Evolutionary conservation across 306 rosid genomes (phyloP).

Genomic region (Prunus fruticosa): DNA sequence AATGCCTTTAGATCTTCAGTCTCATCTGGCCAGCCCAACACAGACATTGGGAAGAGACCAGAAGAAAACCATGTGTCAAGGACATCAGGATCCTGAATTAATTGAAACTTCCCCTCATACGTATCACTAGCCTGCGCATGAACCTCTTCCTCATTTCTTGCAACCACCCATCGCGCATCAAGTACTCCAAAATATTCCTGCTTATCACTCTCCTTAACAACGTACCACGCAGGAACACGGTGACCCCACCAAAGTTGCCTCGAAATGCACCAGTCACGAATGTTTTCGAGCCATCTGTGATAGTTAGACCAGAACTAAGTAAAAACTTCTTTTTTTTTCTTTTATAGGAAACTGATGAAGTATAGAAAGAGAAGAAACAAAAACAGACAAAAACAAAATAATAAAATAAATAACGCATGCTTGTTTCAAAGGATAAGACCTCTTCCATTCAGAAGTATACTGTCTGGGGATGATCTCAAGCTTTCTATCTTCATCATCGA

Average conservation of each 20-base stretch:
- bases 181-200: conserved; percentile 66
- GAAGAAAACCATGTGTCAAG: conserved; percentile 99
- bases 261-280: conserved; percentile 95
- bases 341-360: background rate
- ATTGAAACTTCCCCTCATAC: conserved; percentile 56
- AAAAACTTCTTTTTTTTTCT: background rate
- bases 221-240: conserved; percentile 88
- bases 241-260: conserved; percentile 99
- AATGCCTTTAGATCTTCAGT: conserved; percentile 77
- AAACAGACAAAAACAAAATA: background rate
- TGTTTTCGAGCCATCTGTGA: conserved; percentile 91
- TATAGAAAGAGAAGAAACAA: background rate
- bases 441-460: conserved; percentile 89
- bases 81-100: conserved; percentile 81
- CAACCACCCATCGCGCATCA: conserved; percentile 76
- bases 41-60: conserved; percentile 84
- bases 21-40: conserved; percentile 91
- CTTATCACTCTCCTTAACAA: conserved; percentile 50
- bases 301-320: conserved; percentile 11
- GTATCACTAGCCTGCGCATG: conserved; percentile 49
- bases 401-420: background rate
- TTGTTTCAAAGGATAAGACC: conserved; percentile 21
- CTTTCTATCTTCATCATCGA: conserved; percentile 47
- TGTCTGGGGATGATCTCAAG: conserved; percentile 81
- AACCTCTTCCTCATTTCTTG: conserved; percentile 74